Percentiles rank a stretch among this genome's conserved stretches.
Evolutionary conservation across 345 rosid genomes (phyloP).

Genomic region (Excoecaria agallocha): DNA sequence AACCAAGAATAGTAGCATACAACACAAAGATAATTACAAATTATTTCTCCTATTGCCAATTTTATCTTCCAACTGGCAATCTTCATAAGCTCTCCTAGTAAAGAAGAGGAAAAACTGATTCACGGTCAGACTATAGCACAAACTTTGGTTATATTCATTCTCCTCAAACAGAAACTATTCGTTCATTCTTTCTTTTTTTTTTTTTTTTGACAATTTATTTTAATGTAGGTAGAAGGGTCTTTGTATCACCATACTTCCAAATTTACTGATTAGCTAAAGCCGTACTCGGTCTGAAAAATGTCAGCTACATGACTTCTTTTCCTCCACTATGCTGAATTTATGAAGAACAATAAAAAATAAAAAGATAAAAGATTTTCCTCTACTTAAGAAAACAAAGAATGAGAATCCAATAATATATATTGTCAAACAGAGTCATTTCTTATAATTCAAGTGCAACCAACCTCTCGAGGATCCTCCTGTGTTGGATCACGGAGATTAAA

Average conservation of each 20-base stretch:
- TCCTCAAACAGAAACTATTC: too few species aligned
- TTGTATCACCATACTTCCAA: not conserved
- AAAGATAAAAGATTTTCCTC: not conserved
- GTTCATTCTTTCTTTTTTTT: too few species aligned
- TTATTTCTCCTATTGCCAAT: not conserved
- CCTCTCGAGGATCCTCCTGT: slow-evolving; percentile 99
- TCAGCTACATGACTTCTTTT: not conserved
- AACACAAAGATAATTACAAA: not conserved
- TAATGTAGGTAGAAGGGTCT: not conserved
- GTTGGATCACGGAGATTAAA: slow-evolving; percentile 87
- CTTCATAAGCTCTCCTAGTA: too few species aligned
- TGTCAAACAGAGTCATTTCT: not conserved
- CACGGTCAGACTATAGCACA: too few species aligned
- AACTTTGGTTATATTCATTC: too few species aligned
- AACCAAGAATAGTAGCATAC: slow-evolving; percentile 1
- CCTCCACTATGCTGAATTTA: not conserved
- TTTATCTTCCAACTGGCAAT: too few species aligned
- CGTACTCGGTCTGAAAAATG: not conserved
- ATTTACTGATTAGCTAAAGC: not conserved
- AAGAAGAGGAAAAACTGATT: too few species aligned
- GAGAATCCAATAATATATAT: not conserved
- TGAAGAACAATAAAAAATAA: not conserved
- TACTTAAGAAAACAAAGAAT: not conserved
- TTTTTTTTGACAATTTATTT: too few species aligned
- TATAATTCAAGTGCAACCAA: slow-evolving; percentile 20